Evolutionary conservation across 2,329 filamentous ascomycete species (phyloP).

Genomic region (Fusarium clavum): DNA sequence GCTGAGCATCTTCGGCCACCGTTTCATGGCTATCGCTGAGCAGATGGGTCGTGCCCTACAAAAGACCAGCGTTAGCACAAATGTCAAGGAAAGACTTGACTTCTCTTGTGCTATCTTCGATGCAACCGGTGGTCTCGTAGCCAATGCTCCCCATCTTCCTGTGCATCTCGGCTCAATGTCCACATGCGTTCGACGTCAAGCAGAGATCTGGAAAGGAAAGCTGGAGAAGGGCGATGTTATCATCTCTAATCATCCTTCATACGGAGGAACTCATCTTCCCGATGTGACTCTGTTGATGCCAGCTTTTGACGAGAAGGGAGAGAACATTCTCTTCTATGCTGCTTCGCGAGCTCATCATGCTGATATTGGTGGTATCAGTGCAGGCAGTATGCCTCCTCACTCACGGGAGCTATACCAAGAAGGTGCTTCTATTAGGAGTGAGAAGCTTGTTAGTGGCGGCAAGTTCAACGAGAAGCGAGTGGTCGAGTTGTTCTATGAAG

Average conservation of each 20-base stretch:
- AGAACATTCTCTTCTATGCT: conserved; percentile 84
- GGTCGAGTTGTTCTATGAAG: conserved; percentile 75
- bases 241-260: conserved; percentile 86
- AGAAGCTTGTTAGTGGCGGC: conserved; percentile 79
- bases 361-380: conserved; percentile 85
- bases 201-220: conserved; percentile 82
- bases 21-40: conserved; percentile 88
- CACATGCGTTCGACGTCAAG: conserved; percentile 81
- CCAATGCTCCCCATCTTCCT: conserved; percentile 82
- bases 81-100: conserved; percentile 84
- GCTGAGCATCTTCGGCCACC: conserved; percentile 82
- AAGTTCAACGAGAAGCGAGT: conserved; percentile 83
- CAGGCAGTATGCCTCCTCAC: conserved; percentile 83
- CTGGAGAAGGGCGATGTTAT: conserved; percentile 83
- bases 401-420: conserved; percentile 73
- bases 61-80: conserved; percentile 83
- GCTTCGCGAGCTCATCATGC: conserved; percentile 84
- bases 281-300: conserved; percentile 86
- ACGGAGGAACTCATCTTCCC: conserved; percentile 83
- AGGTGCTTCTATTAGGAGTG: conserved; percentile 71
- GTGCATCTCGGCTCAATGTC: conserved; percentile 87
- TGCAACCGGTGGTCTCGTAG: conserved; percentile 78
- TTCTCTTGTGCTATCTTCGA: conserved; percentile 88
- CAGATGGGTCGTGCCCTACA: conserved; percentile 85
- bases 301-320: conserved; percentile 72